Base-by-base conservation (phyloP, 768 basidiomycete genomes). In the Candolleomyces eurysporus region DNA sequence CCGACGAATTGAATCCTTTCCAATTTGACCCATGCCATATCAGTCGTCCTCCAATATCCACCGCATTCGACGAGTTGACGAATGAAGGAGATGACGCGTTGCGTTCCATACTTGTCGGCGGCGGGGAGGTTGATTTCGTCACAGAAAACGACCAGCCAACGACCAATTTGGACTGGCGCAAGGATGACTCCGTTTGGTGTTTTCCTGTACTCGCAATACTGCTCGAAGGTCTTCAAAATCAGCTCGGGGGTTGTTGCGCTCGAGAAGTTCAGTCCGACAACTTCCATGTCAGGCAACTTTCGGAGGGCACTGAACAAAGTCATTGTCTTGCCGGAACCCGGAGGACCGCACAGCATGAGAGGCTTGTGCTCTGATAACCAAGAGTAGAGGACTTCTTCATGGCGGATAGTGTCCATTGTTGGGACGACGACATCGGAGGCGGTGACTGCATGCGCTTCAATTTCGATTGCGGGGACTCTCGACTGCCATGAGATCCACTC, bases 281-380 rank as follows among this genome's bases (percentile, higher is more conserved):
- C 94, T 70, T 99, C 97, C 90, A 99, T 95, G 75, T 98, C 94
- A 2, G 97, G 96, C 43, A 98, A 84, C 73, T 98, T 98, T 60
- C 97, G 88, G 32, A 99, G 83, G 10, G 97, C 97, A 67, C 94
- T 97, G 78, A 99, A 98, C 19, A 99, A 80, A 0, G 97, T 98
- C 97, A 99, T 99, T 7, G 97, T 99, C 79, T 99, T 99, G 22
- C 97, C 97, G 21, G 97, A 98, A 70, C 97, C 97, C n/a, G 97
- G 97, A 68, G 97, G 97, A 50, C 97, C 97, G 71, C 96, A 99
- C 26, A 99, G 84, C 86, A 99, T 92, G 58, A 99, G 84, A 19
- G 97, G 97, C 69, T 98, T 98, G 76, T 98, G 97, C 72, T 98
- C 97, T 2, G 95, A 94, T 6, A 99, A 80, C 97, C 97, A 98